Evolutionary conservation across 192 early-diverging fungal genomes (phyloP).

Genomic region (Backusella parvicylindrica): DNA sequence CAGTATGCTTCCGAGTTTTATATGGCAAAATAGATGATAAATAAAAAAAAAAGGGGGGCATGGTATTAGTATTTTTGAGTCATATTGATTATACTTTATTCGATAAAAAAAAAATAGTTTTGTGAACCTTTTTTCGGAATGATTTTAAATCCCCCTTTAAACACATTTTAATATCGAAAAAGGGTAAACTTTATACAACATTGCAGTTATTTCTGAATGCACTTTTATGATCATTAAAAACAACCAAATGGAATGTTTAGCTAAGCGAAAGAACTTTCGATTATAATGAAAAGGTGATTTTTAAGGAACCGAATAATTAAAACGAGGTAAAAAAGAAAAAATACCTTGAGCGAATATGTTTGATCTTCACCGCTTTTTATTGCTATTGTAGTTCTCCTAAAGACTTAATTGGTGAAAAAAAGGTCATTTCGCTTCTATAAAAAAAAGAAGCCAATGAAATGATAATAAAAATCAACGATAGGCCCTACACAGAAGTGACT

Average conservation of each 20-base stretch:
- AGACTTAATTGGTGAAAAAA: not conserved
- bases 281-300: too few species aligned
- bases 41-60: too few species aligned
- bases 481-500: not conserved
- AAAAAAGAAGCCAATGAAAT: not conserved
- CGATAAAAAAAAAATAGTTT: not conserved
- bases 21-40: not conserved
- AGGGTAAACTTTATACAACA: not conserved
- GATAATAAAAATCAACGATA: not conserved
- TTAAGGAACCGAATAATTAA: too few species aligned
- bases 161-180: not conserved
- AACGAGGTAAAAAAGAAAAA: not conserved
- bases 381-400: not conserved
- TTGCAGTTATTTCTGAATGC: not conserved
- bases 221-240: not conserved
- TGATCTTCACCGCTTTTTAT: not conserved
- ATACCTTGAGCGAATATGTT: not conserved
- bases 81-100: not conserved
- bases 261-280: too few species aligned
- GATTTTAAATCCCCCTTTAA: not conserved
- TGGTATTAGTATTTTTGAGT: not conserved
- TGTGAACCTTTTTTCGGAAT: not conserved
- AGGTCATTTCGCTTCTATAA: not conserved
- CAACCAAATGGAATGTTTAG: too few species aligned
- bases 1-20: not conserved